phyloP scores from a whole-genome alignment of 2,329 filamentous ascomycete species.

The Epichloe scottii region DNA sequence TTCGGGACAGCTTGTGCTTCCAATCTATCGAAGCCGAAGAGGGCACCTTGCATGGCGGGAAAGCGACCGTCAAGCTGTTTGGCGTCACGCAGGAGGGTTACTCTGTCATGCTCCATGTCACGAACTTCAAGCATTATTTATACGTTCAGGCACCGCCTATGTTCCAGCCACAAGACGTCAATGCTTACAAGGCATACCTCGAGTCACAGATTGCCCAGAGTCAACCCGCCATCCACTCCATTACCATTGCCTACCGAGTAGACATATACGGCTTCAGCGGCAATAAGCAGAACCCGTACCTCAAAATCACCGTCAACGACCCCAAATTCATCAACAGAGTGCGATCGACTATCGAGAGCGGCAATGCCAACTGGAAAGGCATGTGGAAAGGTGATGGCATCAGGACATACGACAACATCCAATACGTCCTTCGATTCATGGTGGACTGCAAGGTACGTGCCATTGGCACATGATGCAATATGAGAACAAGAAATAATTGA shows the following conservation, averaged over 20 bases:
- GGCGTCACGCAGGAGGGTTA: constrained; percentile 76
- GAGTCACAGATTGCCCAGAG: constrained; percentile 67
- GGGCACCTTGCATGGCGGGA: constrained; percentile 65
- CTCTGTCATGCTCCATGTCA: constrained; percentile 90
- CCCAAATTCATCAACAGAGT: constrained; percentile 28
- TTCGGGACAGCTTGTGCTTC: constrained; percentile 64
- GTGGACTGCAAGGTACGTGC: constrained; percentile 71
- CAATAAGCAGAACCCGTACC: constrained; percentile 79
- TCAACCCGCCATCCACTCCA: constrained; percentile 63
- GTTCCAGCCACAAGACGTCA: constrained; percentile 69
- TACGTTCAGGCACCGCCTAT: constrained; percentile 79
- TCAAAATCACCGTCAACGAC: constrained; percentile 88
- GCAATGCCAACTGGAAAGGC: constrained; percentile 76
- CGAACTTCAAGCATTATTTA: constrained; percentile 90
- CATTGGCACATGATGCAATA: background rate
- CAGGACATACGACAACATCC: constrained; percentile 88
- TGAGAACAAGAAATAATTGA: constrained; percentile 7
- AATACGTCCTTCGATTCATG: constrained; percentile 95
- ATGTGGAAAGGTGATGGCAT: constrained; percentile 71
- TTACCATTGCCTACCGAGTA: constrained; percentile 72
- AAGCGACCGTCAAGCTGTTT: constrained; percentile 75
- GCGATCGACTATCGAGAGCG: constrained; percentile 49
- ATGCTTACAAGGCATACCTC: constrained; percentile 65
- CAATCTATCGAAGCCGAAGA: constrained; percentile 95
- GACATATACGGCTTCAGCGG: constrained; percentile 92